Evolutionary conservation across 345 rosid species (phyloP).

Genomic region (Physaria fendleri): DNA sequence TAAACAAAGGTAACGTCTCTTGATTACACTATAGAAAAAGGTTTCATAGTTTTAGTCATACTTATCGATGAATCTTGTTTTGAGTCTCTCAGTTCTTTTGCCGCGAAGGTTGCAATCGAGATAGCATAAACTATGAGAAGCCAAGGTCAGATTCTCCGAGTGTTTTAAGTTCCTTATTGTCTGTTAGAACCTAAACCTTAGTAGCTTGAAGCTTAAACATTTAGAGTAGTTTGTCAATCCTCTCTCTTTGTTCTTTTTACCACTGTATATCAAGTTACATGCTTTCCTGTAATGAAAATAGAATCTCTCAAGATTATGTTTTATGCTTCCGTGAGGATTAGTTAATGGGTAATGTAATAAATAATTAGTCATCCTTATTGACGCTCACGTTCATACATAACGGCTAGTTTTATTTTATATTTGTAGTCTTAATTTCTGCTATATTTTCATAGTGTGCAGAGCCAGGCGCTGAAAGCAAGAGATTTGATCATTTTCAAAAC

Average conservation of each 20-base stretch:
- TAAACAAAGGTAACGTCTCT: slow-evolving; percentile 49
- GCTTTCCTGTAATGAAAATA: not conserved
- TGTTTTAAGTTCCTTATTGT: slow-evolving; percentile 5
- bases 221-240: slow-evolving; percentile 16
- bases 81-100: slow-evolving; percentile 20
- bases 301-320: slow-evolving; percentile 8
- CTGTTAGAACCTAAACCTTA: not conserved
- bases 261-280: slow-evolving; percentile 3
- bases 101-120: slow-evolving; percentile 16
- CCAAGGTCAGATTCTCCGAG: slow-evolving; percentile 7
- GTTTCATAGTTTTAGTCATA: not conserved
- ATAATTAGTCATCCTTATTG: slow-evolving; percentile 4
- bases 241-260: not conserved
- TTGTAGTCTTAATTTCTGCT: not conserved
- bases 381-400: slow-evolving; percentile 15
- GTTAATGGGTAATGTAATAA: slow-evolving; percentile 20
- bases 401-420: slow-evolving; percentile 18
- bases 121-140: slow-evolving; percentile 4
- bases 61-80: not conserved
- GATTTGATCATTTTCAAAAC: slow-evolving; percentile 14
- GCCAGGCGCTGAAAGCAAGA: slow-evolving; percentile 29
- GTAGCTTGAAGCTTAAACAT: slow-evolving; percentile 1
- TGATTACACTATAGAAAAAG: not conserved
- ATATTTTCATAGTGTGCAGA: slow-evolving; percentile 15
- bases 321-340: not conserved